Evolutionary conservation across 805 yeast genomes (phyloP).

Genomic region (Kodamaea restingae): DNA sequence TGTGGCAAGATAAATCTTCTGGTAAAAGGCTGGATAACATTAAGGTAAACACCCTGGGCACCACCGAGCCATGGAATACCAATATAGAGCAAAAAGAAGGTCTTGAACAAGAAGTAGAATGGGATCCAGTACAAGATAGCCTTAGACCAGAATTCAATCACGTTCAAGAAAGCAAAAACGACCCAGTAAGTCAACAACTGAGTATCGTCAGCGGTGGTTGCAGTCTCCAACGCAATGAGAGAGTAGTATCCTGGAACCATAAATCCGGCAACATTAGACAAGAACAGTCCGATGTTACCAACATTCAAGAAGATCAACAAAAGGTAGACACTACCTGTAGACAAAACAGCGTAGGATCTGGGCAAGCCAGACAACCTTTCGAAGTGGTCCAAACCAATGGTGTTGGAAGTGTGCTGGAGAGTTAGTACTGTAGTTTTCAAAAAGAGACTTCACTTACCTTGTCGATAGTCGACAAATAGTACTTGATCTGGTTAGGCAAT

Average conservation of each 20-base stretch:
- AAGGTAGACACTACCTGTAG: constrained; percentile 61
- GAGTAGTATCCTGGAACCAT: constrained; percentile 89
- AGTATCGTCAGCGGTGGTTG: constrained; percentile 70
- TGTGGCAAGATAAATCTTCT: constrained; percentile 33
- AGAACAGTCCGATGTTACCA: constrained; percentile 92
- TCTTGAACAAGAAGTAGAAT: constrained; percentile 92
- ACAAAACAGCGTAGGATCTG: constrained; percentile 79
- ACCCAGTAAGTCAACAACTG: constrained; percentile 95
- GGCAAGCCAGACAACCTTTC: constrained; percentile 55
- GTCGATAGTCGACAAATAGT: constrained; percentile 45
- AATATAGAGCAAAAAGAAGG: constrained; percentile 79
- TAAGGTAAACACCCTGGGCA: constrained; percentile 65
- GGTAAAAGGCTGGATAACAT: constrained; percentile 64
- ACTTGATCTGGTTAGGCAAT: constrained; percentile 43
- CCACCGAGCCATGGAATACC: constrained; percentile 88
- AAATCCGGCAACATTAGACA: constrained; percentile 90
- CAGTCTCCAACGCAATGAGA: constrained; percentile 74
- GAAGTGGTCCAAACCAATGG: constrained; percentile 31
- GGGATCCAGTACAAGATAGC: constrained; percentile 95
- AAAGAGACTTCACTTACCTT: constrained; percentile 45
- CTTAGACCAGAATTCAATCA: constrained; percentile 92
- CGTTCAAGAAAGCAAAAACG: constrained; percentile 88
- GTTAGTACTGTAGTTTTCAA: constrained; percentile 17
- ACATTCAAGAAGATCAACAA: constrained; percentile 79
- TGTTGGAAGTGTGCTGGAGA: constrained; percentile 29